Base-by-base conservation (phyloP, 257 asterid species). In the Voacanga thouarsii region DNA sequence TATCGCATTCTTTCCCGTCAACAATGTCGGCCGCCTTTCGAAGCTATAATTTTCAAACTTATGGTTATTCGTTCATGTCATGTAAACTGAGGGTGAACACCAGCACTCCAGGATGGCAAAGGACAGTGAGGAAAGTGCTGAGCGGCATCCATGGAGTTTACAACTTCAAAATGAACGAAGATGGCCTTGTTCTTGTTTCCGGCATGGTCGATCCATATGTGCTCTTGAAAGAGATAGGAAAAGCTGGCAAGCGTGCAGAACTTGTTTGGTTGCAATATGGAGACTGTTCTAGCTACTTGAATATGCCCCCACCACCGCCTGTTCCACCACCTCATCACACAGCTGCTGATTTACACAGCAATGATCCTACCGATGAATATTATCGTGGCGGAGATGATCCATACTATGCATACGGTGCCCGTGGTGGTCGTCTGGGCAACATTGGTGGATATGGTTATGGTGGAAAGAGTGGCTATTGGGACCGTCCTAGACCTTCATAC, bases 181-280 rank as follows among this genome's bases (percentile, higher is more conserved):
- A 67, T 30, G 87, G 87, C 21, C 68, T 53, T 23, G 81, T 79
- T 24, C 65, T 47, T 44, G 82, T 84, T 5, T 81, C 87, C 2
- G 85, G 87, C 41, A 66, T 66, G 44, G 76, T 79, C 28, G 66
- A 82, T 72, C 87, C 85, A 30, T 72, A 72, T 8, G 65, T 72
- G 43, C 80, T 84, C 12, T n/a, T 84, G 56, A 76, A 81, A 30
- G 66, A 61, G 63, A 41, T 84, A 7, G 75, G 75, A 50, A 84
- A 73, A 79, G 76, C 57, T 9, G 82, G 87, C 1, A 74, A 21
- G 11, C 67, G 57, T 9, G 83, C 82, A 28, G 67, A 78, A 30
- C 33, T 84, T 30, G 56, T 79, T 43, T 79, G 78, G 75, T 76
- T 84, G 37, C 85, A 84, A 59, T 79, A 37, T 70, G 87, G 87